phyloP scores from a whole-genome alignment of 441 rosid species.

The Gossypium schwendimanii region DNA sequence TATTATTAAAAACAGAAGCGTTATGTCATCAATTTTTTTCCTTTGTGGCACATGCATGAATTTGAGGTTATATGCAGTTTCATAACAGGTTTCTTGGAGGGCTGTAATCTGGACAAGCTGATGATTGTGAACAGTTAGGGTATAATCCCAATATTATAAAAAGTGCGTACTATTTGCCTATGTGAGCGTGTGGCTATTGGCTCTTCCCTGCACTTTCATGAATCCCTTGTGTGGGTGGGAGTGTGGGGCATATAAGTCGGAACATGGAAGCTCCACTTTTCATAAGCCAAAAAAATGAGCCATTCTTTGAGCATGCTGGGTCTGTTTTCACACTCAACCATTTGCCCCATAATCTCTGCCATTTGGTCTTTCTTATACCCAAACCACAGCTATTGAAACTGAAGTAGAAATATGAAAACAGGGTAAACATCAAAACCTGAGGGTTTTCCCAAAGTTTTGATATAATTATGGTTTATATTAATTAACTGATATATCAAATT shows the following conservation, averaged over 20 bases:
- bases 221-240: background rate
- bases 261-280: background rate
- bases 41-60: background rate
- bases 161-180: background rate
- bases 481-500: background rate
- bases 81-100: background rate
- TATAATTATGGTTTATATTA: background rate
- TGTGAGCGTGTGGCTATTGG: background rate
- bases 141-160: background rate
- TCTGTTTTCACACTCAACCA: background rate
- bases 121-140: background rate
- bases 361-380: background rate
- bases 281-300: background rate
- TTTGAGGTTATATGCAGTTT: background rate
- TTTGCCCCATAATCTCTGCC: background rate
- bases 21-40: background rate
- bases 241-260: background rate
- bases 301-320: background rate
- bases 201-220: background rate
- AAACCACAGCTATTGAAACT: background rate
- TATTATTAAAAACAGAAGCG: background rate
- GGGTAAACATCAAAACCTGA: no score
- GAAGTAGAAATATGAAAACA: background rate
- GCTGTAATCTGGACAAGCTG: background rate
- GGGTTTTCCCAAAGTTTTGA: background rate